These are phyloP conservation scores for Letharia lupina DNA, from an alignment of 495 filamentous ascomycete genomes.

Conservation along the genomic window DNA sequence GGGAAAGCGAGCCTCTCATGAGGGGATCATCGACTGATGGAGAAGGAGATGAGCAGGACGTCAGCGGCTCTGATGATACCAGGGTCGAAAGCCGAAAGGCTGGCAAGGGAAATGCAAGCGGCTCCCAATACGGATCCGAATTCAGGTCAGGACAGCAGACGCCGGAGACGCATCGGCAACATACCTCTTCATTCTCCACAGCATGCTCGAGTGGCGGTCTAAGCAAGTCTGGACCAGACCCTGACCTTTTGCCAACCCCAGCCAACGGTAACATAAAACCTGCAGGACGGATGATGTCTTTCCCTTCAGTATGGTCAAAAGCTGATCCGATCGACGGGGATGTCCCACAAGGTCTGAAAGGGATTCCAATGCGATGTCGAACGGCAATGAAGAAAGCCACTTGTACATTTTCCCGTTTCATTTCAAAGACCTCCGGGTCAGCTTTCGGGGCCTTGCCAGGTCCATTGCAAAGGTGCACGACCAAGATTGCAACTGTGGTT, in stretches of 20 bases:
- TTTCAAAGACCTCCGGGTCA: conserved; percentile 4
- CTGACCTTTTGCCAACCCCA: conserved; percentile 25
- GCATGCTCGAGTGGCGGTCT: conserved; percentile 8
- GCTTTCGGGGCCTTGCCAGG: conserved; percentile 46
- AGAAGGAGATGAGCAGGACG: conserved; percentile 33
- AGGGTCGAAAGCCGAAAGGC: conserved; percentile 3
- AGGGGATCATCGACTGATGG: conserved; percentile 19
- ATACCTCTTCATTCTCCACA: conserved; percentile 24
- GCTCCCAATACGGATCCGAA: conserved; percentile 13
- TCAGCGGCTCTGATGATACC: conserved; percentile 27
- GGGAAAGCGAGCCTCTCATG: conserved; percentile 28
- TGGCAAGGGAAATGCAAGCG: conserved; percentile 8
- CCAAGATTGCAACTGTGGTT: conserved; percentile 33
- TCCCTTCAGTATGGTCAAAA: conserved; percentile 22
- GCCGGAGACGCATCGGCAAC: conserved; percentile 24
- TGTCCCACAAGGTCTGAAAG: conserved; percentile 7
- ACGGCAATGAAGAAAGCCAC: not conserved
- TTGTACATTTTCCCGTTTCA: not conserved
- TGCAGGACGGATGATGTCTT: not conserved
- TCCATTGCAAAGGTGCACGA: conserved; percentile 47
- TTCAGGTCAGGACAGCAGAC: conserved; percentile 26
- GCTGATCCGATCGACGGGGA: not conserved
- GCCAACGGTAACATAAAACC: conserved; percentile 28
- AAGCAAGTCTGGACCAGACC: conserved; percentile 16
- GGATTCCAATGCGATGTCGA: conserved; percentile 4